Percentiles rank a stretch among this genome's conserved stretches.
Conservation (phyloP, 495 filamentous ascomycete genomes). For the Aspergillus sparsus region DNA sequence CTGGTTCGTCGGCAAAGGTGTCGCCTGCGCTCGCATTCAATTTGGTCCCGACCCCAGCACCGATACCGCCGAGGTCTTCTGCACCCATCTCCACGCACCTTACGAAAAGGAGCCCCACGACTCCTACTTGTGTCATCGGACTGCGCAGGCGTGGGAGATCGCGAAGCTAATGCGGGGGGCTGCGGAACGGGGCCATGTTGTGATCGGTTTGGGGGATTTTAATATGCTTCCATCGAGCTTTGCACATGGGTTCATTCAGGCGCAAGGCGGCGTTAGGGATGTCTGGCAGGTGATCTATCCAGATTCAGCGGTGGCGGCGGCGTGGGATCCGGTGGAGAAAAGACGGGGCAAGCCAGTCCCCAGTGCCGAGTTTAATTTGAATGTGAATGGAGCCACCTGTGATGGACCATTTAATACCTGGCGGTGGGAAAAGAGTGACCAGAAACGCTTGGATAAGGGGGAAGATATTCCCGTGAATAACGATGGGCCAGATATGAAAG, state of each 20-base stretch:
- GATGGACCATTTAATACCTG: constrained; percentile 88
- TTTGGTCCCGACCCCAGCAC: constrained; percentile 60
- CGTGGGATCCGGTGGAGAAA: constrained; percentile 62
- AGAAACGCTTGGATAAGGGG: constrained; percentile 60
- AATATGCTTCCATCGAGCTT: constrained; percentile 90
- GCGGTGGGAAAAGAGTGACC: constrained; percentile 74
- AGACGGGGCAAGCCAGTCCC: constrained; percentile 54
- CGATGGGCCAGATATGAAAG: constrained; percentile 65
- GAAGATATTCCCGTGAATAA: constrained; percentile 56
- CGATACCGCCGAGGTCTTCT: constrained; percentile 87
- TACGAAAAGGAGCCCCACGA: constrained; percentile 81
- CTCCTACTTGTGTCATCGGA: constrained; percentile 85
- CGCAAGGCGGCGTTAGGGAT: constrained; percentile 76
- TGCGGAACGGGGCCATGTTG: constrained; percentile 79
- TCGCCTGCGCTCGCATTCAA: constrained; percentile 80
- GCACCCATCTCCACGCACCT: constrained; percentile 90
- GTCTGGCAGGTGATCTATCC: constrained; percentile 80
- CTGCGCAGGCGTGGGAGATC: constrained; percentile 97
- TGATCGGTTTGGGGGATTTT: constrained; percentile 87
- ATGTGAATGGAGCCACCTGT: constrained; percentile 82
- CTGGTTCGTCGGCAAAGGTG: constrained; percentile 90
- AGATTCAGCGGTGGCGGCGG: constrained; percentile 72
- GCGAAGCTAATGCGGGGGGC: constrained; percentile 86
- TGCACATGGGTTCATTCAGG: constrained; percentile 79
- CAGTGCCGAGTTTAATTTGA: constrained; percentile 72